A percentile compares a stretch with the other conserved stretches of the same genome.
Conservation (phyloP, 257 asterid species). For the Lycium ferocissimum region DNA sequence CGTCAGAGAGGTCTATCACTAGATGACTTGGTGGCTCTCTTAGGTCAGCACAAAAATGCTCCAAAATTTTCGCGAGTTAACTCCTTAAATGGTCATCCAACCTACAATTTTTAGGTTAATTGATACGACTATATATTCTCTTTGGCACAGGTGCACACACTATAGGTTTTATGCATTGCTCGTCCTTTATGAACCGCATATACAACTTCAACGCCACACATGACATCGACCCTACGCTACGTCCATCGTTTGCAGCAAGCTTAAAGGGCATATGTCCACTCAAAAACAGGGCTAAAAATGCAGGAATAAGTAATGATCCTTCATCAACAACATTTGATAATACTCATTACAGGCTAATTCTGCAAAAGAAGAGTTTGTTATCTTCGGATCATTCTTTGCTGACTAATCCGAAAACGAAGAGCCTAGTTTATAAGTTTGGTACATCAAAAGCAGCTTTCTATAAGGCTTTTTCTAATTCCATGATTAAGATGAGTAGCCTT, state of each 20-base stretch:
- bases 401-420: slow-evolving; percentile 52
- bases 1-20: slow-evolving; percentile 69
- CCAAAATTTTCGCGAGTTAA: not conserved
- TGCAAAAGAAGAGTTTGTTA: slow-evolving; percentile 60
- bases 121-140: not conserved
- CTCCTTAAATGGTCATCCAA: not conserved
- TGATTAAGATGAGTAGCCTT: slow-evolving; percentile 90
- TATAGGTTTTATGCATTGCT: slow-evolving; percentile 82
- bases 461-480: slow-evolving; percentile 65
- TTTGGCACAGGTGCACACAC: slow-evolving; percentile 82
- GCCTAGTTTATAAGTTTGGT: slow-evolving; percentile 63
- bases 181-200: slow-evolving; percentile 66
- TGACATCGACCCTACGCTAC: slow-evolving; percentile 70
- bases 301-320: slow-evolving; percentile 74
- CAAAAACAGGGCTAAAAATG: slow-evolving; percentile 55
- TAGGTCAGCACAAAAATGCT: slow-evolving; percentile 46
- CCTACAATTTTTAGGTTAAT: not conserved
- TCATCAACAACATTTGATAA: slow-evolving; percentile 76
- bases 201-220: slow-evolving; percentile 75
- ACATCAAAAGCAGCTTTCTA: slow-evolving; percentile 66
- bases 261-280: slow-evolving; percentile 60
- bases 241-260: slow-evolving; percentile 63
- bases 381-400: slow-evolving; percentile 78
- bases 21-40: slow-evolving; percentile 70
- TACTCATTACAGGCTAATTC: slow-evolving; percentile 64